These are phyloP conservation scores for Prunella vulgaris DNA, from an alignment of 257 asterid species.

Conservation along the genomic window DNA sequence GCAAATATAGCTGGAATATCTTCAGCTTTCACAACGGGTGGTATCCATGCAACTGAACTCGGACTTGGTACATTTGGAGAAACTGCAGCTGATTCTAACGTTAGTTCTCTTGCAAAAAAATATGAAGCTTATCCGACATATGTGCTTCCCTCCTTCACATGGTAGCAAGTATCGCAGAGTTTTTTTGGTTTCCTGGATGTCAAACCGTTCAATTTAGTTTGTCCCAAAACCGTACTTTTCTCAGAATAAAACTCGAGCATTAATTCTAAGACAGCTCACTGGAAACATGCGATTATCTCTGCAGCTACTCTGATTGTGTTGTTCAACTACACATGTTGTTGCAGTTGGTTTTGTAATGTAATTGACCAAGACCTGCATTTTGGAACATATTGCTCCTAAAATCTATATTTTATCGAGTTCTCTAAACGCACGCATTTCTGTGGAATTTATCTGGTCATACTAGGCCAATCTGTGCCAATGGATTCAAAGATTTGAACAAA, in stretches of 20 bases:
- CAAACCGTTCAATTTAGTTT: neutral
- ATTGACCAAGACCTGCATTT: neutral
- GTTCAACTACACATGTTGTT: neutral
- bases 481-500: too few relatives aligned
- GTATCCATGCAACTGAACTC: constrained; percentile 82
- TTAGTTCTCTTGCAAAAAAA: constrained; percentile 54
- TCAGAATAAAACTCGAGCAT: neutral
- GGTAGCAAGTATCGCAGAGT: constrained; percentile 54
- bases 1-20: constrained; percentile 70
- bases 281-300: neutral
- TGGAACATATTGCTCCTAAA: neutral
- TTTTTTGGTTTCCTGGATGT: neutral
- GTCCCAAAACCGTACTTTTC: neutral
- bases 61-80: constrained; percentile 69
- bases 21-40: constrained; percentile 66
- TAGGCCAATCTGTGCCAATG: too few relatives aligned
- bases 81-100: constrained; percentile 46
- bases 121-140: constrained; percentile 69
- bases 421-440: constrained; percentile 2
- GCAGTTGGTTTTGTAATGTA: constrained; percentile 12
- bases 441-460: neutral
- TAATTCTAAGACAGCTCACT: neutral
- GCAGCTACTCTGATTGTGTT: neutral
- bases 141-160: constrained; percentile 76
- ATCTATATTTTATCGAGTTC: neutral